Evolutionary conservation across 805 yeast species (phyloP).

Genomic region (Blastobotrys parvus): DNA sequence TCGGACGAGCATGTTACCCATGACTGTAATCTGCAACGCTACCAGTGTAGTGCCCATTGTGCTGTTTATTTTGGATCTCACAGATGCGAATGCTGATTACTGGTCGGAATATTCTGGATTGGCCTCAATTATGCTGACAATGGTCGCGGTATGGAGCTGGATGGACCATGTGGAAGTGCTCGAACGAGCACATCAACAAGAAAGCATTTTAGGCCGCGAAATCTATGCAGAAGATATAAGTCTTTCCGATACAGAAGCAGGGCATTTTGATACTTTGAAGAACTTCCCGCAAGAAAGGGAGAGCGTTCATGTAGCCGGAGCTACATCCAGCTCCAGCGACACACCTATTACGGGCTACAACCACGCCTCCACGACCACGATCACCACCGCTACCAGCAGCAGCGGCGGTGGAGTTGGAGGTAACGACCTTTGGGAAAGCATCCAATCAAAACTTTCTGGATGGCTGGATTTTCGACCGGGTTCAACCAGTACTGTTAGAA

Average conservation of each 20-base stretch:
- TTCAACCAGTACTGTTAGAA: not conserved
- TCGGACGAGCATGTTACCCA: not conserved
- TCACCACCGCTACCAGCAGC: too few species aligned
- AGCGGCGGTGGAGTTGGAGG: too few species aligned
- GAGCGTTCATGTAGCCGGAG: not conserved
- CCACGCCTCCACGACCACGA: too few species aligned
- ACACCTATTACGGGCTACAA: too few species aligned
- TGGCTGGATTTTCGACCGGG: not conserved
- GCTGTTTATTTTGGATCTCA: conserved; percentile 17
- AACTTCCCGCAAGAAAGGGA: not conserved
- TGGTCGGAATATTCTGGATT: conserved; percentile 13
- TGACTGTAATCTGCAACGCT: conserved; percentile 13
- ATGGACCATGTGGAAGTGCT: conserved; percentile 14
- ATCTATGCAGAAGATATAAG: conserved; percentile 15
- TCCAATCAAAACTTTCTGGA: not conserved
- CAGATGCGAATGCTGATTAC: conserved; percentile 8
- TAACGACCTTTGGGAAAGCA: not conserved
- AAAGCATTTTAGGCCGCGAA: conserved; percentile 17
- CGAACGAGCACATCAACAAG: conserved; percentile 8
- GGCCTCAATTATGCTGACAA: conserved; percentile 10
- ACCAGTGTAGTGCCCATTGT: conserved; percentile 13
- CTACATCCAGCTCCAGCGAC: not conserved
- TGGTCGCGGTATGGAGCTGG: conserved; percentile 17
- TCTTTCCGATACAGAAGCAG: not conserved
- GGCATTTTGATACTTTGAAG: too few species aligned